phyloP scores from a whole-genome alignment of 495 filamentous ascomycete genomes.

The Penicillium goetzii region DNA sequence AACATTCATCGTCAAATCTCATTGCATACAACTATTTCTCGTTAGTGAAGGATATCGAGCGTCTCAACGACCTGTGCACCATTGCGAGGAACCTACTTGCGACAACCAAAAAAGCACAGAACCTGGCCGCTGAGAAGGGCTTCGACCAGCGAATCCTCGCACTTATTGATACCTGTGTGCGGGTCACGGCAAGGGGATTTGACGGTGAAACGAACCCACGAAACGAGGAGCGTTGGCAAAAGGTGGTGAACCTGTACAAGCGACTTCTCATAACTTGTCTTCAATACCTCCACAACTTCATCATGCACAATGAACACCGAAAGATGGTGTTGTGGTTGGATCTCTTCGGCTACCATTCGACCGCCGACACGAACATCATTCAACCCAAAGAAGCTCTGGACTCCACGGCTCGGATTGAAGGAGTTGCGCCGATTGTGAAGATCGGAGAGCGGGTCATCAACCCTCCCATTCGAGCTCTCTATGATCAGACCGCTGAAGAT shows the following conservation, averaged over 20 bases:
- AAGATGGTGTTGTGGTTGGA: constrained; percentile 92
- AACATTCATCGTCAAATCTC: constrained; percentile 62
- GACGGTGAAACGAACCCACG: constrained; percentile 74
- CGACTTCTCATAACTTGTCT: constrained; percentile 86
- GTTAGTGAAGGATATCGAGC: constrained; percentile 79
- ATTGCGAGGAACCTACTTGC: constrained; percentile 85
- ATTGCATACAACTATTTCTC: constrained; percentile 77
- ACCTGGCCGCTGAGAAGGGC: constrained; percentile 76
- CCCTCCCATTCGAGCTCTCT: constrained; percentile 49
- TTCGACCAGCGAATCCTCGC: constrained; percentile 85
- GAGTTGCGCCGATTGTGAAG: constrained; percentile 49
- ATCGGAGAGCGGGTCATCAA: constrained; percentile 52
- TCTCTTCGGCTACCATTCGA: constrained; percentile 71
- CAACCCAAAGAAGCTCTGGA: constrained; percentile 51
- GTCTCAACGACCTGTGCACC: constrained; percentile 81
- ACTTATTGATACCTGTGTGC: constrained; percentile 79
- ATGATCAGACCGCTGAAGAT: constrained; percentile 54
- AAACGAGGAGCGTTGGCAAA: constrained; percentile 71
- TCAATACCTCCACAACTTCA: constrained; percentile 90
- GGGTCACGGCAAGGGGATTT: constrained; percentile 86
- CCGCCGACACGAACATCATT: constrained; percentile 55
- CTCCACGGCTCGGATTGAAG: constrained; percentile 41
- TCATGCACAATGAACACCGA: constrained; percentile 86
- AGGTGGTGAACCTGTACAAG: constrained; percentile 78
- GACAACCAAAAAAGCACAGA: constrained; percentile 79